Base-by-base conservation (phyloP, 345 rosid species). In the Murraya paniculata region DNA sequence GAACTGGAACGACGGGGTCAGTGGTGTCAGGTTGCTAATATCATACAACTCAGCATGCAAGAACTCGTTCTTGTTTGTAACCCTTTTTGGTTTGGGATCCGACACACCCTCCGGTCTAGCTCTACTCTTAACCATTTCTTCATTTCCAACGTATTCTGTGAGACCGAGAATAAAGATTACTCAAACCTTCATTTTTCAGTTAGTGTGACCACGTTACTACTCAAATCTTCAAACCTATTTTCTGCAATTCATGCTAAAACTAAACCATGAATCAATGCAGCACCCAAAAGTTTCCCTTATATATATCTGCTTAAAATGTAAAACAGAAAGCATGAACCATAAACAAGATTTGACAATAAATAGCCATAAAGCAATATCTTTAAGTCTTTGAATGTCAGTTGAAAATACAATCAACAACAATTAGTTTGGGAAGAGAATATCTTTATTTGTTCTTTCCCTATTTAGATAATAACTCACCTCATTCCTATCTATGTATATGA, bases 1-100 rank as follows among this genome's bases (percentile, higher is more conserved):
- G 74, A 65, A 81, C 45, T 84, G 84, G 68, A 88, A 74, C 74
- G 86, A 82, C 64, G 94, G 90, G 16, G 92, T 88, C 61, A 74
- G n/a, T 33, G 89, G 91, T 19, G 78, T 83, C 28, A 82, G 80
- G 78, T 79, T 80, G 45, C 65, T 75, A 31, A 75, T 70, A 73
- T 88, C 78, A 61, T 78, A 76, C 2, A 80, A 64, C 53, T 81
- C 86, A n/a, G 71, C 78, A 57, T 35, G 64, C 45, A 78, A 70
- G 38, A 72, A 14, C 78, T 73, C 83, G 33, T 82, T 75, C 74
- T 75, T 75, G 72, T 79, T 58, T 19, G 77, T 80, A 65, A 77
- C 73, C 59, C 59, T 60, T 78, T 64, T 80, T 73, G 75, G 68
- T 28, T 82, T 85, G 53, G 74, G 76, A 55, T 74, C 83, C 56